A percentile compares a stretch with the other conserved stretches of the same genome.
Conservation (phyloP, 768 basidiomycete species). For the Mycena galopus region DNA sequence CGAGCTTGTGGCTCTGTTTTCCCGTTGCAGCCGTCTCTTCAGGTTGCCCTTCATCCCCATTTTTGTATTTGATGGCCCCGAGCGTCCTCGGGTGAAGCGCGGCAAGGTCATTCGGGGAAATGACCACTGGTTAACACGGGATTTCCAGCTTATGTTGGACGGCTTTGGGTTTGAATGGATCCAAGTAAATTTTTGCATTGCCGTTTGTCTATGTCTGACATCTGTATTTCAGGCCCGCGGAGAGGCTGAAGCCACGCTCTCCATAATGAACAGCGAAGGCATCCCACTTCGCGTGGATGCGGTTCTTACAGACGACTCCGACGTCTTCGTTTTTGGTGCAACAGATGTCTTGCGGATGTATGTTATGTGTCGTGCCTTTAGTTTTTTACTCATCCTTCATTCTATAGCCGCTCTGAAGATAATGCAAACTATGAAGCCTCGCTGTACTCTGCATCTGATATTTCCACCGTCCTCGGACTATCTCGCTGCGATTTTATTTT, state of each 20-base stretch:
- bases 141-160: slow-evolving; percentile 51
- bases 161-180: slow-evolving; percentile 57
- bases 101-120: slow-evolving; percentile 45
- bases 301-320: slow-evolving; percentile 64
- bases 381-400: not conserved
- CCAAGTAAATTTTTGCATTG: slow-evolving; percentile 27
- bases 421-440: slow-evolving; percentile 61
- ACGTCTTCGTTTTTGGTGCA: slow-evolving; percentile 63
- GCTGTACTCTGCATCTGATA: slow-evolving; percentile 39
- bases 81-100: slow-evolving; percentile 56
- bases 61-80: slow-evolving; percentile 64
- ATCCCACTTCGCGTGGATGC: slow-evolving; percentile 54
- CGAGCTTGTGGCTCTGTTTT: slow-evolving; percentile 58
- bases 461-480: slow-evolving; percentile 42
- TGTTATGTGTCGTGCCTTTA: not conserved
- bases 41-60: slow-evolving; percentile 55
- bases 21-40: slow-evolving; percentile 53
- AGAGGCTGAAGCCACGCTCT: slow-evolving; percentile 69
- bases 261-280: slow-evolving; percentile 56
- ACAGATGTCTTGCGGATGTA: too few relatives aligned
- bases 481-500: slow-evolving; percentile 50
- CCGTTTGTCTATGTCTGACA: not conserved
- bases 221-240: slow-evolving; percentile 66
- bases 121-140: slow-evolving; percentile 41
- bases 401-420: slow-evolving; percentile 57